phyloP scores from a whole-genome alignment of 768 basidiomycete species.

The Tulasnella sp. region DNA sequence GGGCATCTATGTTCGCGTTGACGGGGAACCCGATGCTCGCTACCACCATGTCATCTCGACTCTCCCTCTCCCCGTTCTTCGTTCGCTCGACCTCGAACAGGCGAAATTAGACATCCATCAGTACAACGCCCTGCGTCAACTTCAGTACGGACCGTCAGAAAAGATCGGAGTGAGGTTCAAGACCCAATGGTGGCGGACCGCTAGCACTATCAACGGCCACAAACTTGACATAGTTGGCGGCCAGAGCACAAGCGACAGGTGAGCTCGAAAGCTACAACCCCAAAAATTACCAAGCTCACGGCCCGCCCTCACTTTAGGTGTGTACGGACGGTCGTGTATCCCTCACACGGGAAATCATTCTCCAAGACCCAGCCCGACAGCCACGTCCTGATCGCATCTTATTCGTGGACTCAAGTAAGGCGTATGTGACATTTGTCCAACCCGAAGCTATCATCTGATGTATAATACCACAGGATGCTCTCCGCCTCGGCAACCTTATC shows the following conservation, averaged over 20 bases:
- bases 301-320: too few species aligned
- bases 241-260: conserved; percentile 32
- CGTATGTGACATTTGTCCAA: too few species aligned
- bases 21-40: background rate
- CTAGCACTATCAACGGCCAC: background rate
- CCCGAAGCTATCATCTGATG: too few species aligned
- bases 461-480: too few species aligned
- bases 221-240: conserved; percentile 30
- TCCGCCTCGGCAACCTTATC: conserved; percentile 29
- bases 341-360: too few species aligned
- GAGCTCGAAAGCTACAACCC: too few species aligned
- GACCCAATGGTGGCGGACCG: conserved; percentile 27
- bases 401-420: conserved; percentile 33
- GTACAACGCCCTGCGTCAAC: conserved; percentile 24
- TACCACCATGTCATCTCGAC: conserved; percentile 25
- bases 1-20: background rate
- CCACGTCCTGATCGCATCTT: conserved; percentile 30
- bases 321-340: too few species aligned
- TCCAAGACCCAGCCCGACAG: conserved; percentile 17
- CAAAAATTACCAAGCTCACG: too few species aligned
- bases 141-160: conserved; percentile 25
- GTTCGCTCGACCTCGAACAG: conserved; percentile 21
- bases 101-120: conserved; percentile 23
- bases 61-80: conserved; percentile 25
- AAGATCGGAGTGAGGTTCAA: conserved; percentile 32